Percentiles rank a stretch among this genome's conserved stretches.
Evolutionary conservation across 805 yeast genomes (phyloP).

Genomic region (Ogataea methylovora): DNA sequence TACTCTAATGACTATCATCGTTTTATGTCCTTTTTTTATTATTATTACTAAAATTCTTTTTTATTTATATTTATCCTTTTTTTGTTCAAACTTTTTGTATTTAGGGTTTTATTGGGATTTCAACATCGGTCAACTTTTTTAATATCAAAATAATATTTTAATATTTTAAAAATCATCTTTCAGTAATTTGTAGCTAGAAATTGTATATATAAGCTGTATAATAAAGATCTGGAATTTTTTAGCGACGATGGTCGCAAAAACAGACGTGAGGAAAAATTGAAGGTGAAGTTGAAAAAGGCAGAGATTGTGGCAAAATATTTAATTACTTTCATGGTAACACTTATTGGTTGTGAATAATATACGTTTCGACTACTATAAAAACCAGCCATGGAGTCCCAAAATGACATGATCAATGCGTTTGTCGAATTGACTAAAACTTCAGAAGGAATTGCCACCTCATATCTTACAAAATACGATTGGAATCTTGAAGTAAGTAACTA

Average conservation of each 20-base stretch:
- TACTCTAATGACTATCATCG: conserved; percentile 4
- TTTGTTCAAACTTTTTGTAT: conserved; percentile 15
- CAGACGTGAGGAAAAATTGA: no score
- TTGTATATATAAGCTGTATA: no score
- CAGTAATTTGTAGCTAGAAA: conserved; percentile 6
- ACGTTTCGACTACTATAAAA: no score
- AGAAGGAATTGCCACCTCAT: conserved; percentile 29
- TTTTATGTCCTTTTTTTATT: conserved; percentile 8
- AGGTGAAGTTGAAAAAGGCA: no score
- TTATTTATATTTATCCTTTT: conserved; percentile 6
- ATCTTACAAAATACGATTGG: conserved; percentile 23
- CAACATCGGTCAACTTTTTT: conserved; percentile 32
- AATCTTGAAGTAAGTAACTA: conserved; percentile 18
- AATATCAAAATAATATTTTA: not conserved
- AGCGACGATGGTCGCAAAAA: no score
- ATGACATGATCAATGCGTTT: no score
- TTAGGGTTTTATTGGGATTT: conserved; percentile 33
- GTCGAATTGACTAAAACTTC: conserved; percentile 31
- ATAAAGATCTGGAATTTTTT: no score
- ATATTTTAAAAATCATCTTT: not conserved
- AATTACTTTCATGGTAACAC: no score
- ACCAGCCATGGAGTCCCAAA: no score
- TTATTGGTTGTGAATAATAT: no score
- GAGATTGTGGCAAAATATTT: no score
- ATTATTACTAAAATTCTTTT: conserved; percentile 6